Base-by-base conservation (phyloP, 1,284 basidiomycete species). In the Ceratobasidium sp. region DNA sequence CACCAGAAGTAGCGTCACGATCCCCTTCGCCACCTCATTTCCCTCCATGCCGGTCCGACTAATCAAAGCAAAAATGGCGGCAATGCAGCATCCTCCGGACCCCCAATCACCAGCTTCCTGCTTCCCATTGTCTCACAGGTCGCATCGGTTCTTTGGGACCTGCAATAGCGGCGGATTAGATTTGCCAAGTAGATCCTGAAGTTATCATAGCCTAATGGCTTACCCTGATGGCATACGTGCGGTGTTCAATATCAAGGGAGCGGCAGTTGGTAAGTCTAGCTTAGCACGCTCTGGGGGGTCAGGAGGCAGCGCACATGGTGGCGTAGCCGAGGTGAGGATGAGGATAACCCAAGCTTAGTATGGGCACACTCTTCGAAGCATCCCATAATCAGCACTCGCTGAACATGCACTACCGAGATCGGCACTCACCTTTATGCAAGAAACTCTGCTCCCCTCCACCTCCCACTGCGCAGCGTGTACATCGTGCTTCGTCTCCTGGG, bases 331-430 rank as follows among this genome's bases (percentile, higher is more conserved):
- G 75, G 98, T 86, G 89, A 96, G 95, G 72, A 98, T 85, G 82
- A 98, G 96, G 51, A 98, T 86, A 84, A 98, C 98, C 94, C 96
- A 99, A 6, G 96, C 94, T 81, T 98, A 96, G 82, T 98, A 98
- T 0, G 97, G 98, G 87, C 86, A 80, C 95, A 98, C 77, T 91
- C 96, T 96, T 77, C 34, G 41, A 75, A 24, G 61, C 48, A 65
- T 49, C 49, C 27, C 69, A 22, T 9, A 62, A n/a, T 41, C 22
- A 43, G 37, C 41, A 22, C n/a, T 4, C 34, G 16, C 14, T 14
- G 9, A 27, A 9, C 37, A 8, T 9, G n/a, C 41, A 22, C 34
- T 43, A 27, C 37, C 31, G 68, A 39, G n/a, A n/a, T 41, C 4
- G 7, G 19, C 13, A 82, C 86, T 74, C 78, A 91, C 91, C 88